Conservation (phyloP, 2,329 filamentous ascomycete genomes). For the Chrysoporthe puriensis region DNA sequence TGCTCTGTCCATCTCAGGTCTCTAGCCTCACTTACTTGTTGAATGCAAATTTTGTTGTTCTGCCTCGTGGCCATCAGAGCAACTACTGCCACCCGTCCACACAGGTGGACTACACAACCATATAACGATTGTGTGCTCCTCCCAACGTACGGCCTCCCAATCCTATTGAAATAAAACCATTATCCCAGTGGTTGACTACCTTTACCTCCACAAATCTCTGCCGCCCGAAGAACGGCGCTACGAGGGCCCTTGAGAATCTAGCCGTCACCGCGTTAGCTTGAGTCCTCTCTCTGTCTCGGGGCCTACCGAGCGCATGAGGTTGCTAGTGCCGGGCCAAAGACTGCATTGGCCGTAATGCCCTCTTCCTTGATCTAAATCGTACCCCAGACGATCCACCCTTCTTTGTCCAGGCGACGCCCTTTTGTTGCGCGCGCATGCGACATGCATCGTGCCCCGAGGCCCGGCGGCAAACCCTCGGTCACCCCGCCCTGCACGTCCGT, state of each 20-base stretch:
- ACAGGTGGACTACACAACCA: too few species aligned
- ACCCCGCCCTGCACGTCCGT: too few species aligned
- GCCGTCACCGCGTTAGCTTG: neutral
- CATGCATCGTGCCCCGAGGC: neutral
- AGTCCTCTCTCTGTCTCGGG: constrained; percentile 31
- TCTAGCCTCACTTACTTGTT: neutral
- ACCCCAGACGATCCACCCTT: neutral
- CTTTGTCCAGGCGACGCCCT: too few species aligned
- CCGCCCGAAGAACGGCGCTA: neutral
- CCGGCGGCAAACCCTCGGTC: neutral
- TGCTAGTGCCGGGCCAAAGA: constrained; percentile 34
- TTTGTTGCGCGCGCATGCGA: neutral
- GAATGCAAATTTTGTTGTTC: neutral
- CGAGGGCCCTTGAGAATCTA: neutral
- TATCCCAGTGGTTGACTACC: constrained; percentile 35
- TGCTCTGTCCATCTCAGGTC: neutral
- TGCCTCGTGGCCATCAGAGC: neutral
- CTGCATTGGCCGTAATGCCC: constrained; percentile 24
- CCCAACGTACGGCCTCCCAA: neutral
- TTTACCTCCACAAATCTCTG: constrained; percentile 27
- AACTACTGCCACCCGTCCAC: neutral
- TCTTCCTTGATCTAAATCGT: constrained; percentile 32
- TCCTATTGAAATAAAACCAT: constrained; percentile 23
- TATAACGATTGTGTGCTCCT: too few species aligned
- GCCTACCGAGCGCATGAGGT: constrained; percentile 25